Evolutionary conservation across 2,329 filamentous ascomycete genomes (phyloP), one percentile per base, ranked within the genome.

Genomic region (Aspergillus quadricinctus): DNA sequence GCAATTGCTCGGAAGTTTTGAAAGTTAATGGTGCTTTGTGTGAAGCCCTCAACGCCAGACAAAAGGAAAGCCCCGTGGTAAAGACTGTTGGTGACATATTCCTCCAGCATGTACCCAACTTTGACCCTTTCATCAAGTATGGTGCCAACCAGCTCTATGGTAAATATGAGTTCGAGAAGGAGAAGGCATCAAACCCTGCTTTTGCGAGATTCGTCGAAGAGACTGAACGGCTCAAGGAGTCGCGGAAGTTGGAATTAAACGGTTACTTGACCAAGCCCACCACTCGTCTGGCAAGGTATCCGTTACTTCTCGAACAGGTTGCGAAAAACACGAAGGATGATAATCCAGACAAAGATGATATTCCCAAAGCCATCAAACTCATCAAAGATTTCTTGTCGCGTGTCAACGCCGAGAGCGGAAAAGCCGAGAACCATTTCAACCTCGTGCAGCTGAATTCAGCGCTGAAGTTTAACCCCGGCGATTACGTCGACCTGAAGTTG

Each of bases 251-350:
- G 49, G 94, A 99, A 74, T 80, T 99, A 57, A 99, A 99, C 72
- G 94, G 94, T 64, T 99, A 99, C 70, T 80, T 99, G 52, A 99
- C 94, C 8, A 99, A 99, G 75, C 94, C 94, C 1, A 99, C 94
- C 1, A 99, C 94, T 19, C 86, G 94, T 78, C 79, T 99, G 67
- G 94, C 94, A 45, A 86, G 94, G 74, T 99, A 99, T 72, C 94
- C 94, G 3, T 79, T 99, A 40, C 80, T 99, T 11, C 80, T 99
- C 17, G 94, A 97, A 65, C 92, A 92, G 62, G 90, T 97, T 40
- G 77, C 92, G 61, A 99, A 97, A 72, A 89, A 93, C 70, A 97
- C 93, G 0, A 88, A 92, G 49, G 89, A 93, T 53, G 92, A 87
- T 55, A 96, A 89, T 63, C 87, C 90, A 1, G 94, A 99, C 71